Percentiles rank a stretch among this genome's conserved stretches.
phyloP scores from a whole-genome alignment of 805 yeast species.

The Metschnikowia shivogae region DNA sequence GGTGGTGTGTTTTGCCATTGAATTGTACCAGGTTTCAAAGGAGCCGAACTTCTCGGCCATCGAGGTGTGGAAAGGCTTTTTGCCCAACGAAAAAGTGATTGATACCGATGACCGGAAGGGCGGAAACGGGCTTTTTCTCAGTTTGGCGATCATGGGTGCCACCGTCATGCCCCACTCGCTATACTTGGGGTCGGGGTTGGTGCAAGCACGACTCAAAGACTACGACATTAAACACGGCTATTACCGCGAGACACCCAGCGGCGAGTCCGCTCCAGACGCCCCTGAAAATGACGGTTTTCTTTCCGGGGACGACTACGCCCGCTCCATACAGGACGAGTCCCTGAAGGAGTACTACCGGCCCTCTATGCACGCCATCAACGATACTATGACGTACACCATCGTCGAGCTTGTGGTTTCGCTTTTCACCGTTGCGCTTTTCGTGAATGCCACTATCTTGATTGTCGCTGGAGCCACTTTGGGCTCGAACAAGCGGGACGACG shows the following conservation, averaged over 20 bases:
- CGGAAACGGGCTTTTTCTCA: slow-evolving; percentile 60
- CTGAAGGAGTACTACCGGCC: slow-evolving; percentile 53
- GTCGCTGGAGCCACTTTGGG: slow-evolving; percentile 86
- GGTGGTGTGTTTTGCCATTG: slow-evolving; percentile 79
- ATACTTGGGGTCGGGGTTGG: slow-evolving; percentile 81
- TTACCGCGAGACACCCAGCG: slow-evolving; percentile 28
- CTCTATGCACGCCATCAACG: slow-evolving; percentile 72
- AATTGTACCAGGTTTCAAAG: slow-evolving; percentile 63
- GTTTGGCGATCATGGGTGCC: slow-evolving; percentile 86
- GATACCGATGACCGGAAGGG: slow-evolving; percentile 22
- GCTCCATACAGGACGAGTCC: slow-evolving; percentile 5
- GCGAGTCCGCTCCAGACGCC: neutral
- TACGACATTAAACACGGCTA: slow-evolving; percentile 65
- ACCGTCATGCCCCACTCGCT: slow-evolving; percentile 94
- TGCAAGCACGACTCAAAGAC: slow-evolving; percentile 77
- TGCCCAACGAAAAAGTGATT: slow-evolving; percentile 43
- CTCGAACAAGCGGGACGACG: slow-evolving; percentile 17
- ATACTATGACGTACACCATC: slow-evolving; percentile 74
- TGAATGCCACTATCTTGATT: slow-evolving; percentile 82
- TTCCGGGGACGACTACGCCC: slow-evolving; percentile 11
- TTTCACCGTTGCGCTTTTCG: slow-evolving; percentile 86
- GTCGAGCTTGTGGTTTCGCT: slow-evolving; percentile 79
- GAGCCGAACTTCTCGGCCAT: slow-evolving; percentile 41
- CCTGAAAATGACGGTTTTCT: neutral
- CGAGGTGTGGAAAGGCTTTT: slow-evolving; percentile 57